Conservation (phyloP, 805 yeast genomes). For the Candida koratica region DNA sequence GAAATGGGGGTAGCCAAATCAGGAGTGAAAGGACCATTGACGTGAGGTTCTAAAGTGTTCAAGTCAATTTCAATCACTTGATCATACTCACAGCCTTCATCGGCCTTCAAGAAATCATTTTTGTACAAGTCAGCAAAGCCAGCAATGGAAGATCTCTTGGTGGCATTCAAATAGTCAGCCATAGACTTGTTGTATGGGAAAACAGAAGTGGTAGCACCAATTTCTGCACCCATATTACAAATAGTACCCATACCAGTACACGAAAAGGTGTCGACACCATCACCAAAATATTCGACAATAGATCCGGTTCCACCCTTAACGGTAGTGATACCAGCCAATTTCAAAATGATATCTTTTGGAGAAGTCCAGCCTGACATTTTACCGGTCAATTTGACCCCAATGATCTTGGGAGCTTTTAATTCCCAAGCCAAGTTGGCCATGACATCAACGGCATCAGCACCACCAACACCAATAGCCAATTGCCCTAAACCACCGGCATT, state of each 20-base stretch:
- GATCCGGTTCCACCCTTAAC: conserved; percentile 98
- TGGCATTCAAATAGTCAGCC: conserved; percentile 80
- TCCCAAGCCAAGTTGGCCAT: conserved; percentile 96
- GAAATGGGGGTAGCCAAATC: conserved; percentile 96
- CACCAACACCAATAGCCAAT: conserved; percentile 98
- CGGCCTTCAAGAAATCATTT: conserved; percentile 70
- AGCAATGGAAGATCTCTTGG: conserved; percentile 81
- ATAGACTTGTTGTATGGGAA: conserved; percentile 95
- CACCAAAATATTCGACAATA: conserved; percentile 95
- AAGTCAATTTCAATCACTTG: conserved; percentile 88
- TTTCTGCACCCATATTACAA: conserved; percentile 99
- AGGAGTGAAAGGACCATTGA: conserved; percentile 98
- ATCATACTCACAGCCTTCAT: conserved; percentile 90
- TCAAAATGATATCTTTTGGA: conserved; percentile 92
- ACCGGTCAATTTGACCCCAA: conserved; percentile 95
- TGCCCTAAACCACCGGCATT: conserved; percentile 98
- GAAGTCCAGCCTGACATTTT: conserved; percentile 92
- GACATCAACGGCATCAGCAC: conserved; percentile 98
- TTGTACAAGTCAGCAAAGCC: conserved; percentile 70
- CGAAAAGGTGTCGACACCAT: conserved; percentile 86
- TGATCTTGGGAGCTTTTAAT: conserved; percentile 91
- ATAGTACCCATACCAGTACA: conserved; percentile 99
- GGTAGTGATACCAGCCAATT: conserved; percentile 89
- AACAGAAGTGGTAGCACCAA: conserved; percentile 96
- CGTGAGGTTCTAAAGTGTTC: conserved; percentile 86